Evolutionary conservation across 2,329 filamentous ascomycete genomes (phyloP), one percentile per base, ranked within the genome.

Genomic region (Exophiala sideris): DNA sequence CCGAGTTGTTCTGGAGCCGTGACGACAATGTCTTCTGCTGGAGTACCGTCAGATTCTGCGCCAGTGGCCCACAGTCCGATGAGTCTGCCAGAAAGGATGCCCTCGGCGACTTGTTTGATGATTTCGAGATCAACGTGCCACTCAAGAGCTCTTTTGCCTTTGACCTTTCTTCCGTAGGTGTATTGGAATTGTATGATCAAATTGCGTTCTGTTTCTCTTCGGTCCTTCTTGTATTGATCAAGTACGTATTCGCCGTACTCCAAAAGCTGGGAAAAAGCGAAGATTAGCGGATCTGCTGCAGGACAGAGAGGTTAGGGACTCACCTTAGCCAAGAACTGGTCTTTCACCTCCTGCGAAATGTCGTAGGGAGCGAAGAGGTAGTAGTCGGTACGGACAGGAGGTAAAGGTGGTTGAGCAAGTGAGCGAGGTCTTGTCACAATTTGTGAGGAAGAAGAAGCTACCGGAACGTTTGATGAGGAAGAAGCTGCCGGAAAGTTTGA

Each of bases 121-220:
- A 40, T 36, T 14, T 49, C 47, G 36, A 32, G 36, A 40, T 41
- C 47, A 20, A 49, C n/a, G 8, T 18, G 35, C 47, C 47, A 49
- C 21, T 11, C 10, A 20, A 14, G 12, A 3, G 10, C 29, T 21
- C 16, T 41, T 24, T 5, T 5, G 18, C 14, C 47, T 9, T 12
- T 8, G 18, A 20, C 5, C 11, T 16, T 8, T 14, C 18, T 6
- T 5, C 24, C 9, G 33, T 50, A 50, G 8, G n/a, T 20, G n/a
- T 3, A 20, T 38, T 9, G 7, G 21, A 49, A 50, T 8, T 14
- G 8, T 5, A 3, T 18, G 14, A 40, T 34, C n/a, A 44, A 34
- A 5, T 32, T 12, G 10, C 40, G 14, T 9, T 11, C 21, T 5
- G 16, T 21, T 41, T 20, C 11, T 16, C 10, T 9, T 3, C 6